Conservation (phyloP, 2,329 filamentous ascomycete species). For the Nigrograna mackinnonii region DNA sequence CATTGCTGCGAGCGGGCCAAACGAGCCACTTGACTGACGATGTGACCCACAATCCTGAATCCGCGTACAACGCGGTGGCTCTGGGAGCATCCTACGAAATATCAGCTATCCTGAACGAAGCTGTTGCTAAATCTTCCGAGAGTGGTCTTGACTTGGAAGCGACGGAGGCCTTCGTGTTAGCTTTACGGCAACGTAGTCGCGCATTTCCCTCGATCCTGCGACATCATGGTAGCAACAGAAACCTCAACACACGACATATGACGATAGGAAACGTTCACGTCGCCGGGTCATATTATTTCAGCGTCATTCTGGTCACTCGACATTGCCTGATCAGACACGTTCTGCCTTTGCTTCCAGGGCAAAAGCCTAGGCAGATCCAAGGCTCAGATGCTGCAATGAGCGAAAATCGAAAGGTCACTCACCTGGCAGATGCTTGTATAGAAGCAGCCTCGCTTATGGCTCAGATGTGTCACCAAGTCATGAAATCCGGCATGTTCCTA, state of each 20-base stretch:
- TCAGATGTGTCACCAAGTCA: slow-evolving; percentile 56
- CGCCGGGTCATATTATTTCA: slow-evolving; percentile 62
- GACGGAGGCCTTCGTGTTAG: slow-evolving; percentile 15
- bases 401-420: slow-evolving; percentile 29
- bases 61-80: slow-evolving; percentile 11
- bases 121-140: slow-evolving; percentile 13
- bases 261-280: slow-evolving; percentile 58
- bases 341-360: slow-evolving; percentile 27
- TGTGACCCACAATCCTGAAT: neutral
- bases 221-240: slow-evolving; percentile 12
- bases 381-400: slow-evolving; percentile 26
- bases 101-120: slow-evolving; percentile 17
- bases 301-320: slow-evolving; percentile 60
- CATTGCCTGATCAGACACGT: slow-evolving; percentile 59
- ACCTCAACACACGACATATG: slow-evolving; percentile 28
- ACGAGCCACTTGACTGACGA: slow-evolving; percentile 3
- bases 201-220: slow-evolving; percentile 44
- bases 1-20: slow-evolving; percentile 14
- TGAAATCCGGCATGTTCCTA: slow-evolving; percentile 49
- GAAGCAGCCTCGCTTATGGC: slow-evolving; percentile 60
- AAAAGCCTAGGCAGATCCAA: slow-evolving; percentile 25
- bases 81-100: slow-evolving; percentile 26
- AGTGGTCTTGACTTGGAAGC: slow-evolving; percentile 8
- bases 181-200: slow-evolving; percentile 49
- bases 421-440: slow-evolving; percentile 57